These are phyloP conservation scores for Boletus sp. DNA, from an alignment of 768 basidiomycete species.

Conservation along the genomic window DNA sequence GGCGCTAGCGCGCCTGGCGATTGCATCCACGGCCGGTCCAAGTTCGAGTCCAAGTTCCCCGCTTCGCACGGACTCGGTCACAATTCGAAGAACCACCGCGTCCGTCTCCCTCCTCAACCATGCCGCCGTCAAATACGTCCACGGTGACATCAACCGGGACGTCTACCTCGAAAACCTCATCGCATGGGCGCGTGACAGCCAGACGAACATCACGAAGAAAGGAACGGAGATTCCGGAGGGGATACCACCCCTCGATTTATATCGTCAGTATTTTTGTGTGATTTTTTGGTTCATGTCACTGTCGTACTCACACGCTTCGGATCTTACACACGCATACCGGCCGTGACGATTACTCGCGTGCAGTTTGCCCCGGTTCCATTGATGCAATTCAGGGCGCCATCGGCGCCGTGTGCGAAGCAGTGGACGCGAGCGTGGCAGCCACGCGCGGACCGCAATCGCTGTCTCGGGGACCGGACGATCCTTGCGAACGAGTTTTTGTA, in stretches of 20 bases:
- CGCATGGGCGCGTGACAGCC: constrained; percentile 58
- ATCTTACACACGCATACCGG: background rate
- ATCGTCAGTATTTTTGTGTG: constrained; percentile 48
- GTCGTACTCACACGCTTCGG: background rate
- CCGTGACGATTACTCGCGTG: background rate
- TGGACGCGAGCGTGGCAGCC: constrained; percentile 58
- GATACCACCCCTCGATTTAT: constrained; percentile 77
- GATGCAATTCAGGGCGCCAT: constrained; percentile 79
- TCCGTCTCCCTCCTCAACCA: constrained; percentile 54
- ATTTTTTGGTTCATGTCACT: background rate
- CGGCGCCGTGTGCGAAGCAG: constrained; percentile 84
- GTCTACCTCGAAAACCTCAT: constrained; percentile 64
- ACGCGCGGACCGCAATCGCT: constrained; percentile 17
- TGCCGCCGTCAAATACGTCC: constrained; percentile 69
- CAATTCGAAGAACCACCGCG: constrained; percentile 53
- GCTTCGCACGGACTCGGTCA: constrained; percentile 32
- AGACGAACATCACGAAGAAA: constrained; percentile 56
- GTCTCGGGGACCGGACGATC: constrained; percentile 7
- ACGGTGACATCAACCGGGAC: constrained; percentile 67
- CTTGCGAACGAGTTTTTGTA: constrained; percentile 63
- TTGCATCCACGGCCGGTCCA: constrained; percentile 22
- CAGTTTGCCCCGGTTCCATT: constrained; percentile 78
- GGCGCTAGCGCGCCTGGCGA: constrained; percentile 46
- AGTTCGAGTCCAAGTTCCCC: constrained; percentile 3
- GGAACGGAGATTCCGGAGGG: constrained; percentile 75